Conservation (phyloP, 2,329 filamentous ascomycete species). For the Dactylellina haptotyla region DNA sequence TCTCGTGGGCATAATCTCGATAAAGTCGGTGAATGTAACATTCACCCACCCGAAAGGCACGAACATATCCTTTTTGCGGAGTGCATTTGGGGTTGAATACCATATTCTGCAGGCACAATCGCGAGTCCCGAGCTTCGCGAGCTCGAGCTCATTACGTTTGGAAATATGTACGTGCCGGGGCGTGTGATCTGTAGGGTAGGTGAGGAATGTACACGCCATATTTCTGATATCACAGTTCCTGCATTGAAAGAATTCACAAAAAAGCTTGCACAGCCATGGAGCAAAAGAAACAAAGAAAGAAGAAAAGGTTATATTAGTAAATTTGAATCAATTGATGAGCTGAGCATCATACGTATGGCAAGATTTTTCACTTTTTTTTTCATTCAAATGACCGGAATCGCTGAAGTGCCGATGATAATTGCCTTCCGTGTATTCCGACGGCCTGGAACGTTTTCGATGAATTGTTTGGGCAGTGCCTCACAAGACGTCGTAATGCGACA, state of each 20-base stretch:
- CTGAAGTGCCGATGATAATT: not conserved
- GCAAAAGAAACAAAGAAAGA: not conserved
- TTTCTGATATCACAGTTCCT: not conserved
- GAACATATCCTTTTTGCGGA: no score
- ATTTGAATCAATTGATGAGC: not conserved
- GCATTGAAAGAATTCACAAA: not conserved
- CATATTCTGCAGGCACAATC: not conserved
- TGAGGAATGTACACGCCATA: not conserved
- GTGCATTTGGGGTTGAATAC: not conserved
- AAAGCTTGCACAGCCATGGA: not conserved
- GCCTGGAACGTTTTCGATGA: not conserved
- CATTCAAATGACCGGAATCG: not conserved
- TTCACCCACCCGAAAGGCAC: no score
- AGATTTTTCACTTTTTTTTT: no score
- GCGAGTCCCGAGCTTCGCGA: not conserved
- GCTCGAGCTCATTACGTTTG: not conserved
- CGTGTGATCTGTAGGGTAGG: conserved; percentile 7
- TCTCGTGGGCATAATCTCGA: conserved; percentile 1
- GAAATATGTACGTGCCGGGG: not conserved
- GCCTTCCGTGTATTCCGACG: not conserved
- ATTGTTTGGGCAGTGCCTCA: not conserved
- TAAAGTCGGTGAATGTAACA: not conserved
- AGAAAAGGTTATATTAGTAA: not conserved
- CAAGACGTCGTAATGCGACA: conserved; percentile 2
- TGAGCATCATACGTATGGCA: no score